Percentiles rank a stretch among this genome's conserved stretches.
phyloP scores from a whole-genome alignment of 805 yeast species.

The Candida andamanensis region DNA sequence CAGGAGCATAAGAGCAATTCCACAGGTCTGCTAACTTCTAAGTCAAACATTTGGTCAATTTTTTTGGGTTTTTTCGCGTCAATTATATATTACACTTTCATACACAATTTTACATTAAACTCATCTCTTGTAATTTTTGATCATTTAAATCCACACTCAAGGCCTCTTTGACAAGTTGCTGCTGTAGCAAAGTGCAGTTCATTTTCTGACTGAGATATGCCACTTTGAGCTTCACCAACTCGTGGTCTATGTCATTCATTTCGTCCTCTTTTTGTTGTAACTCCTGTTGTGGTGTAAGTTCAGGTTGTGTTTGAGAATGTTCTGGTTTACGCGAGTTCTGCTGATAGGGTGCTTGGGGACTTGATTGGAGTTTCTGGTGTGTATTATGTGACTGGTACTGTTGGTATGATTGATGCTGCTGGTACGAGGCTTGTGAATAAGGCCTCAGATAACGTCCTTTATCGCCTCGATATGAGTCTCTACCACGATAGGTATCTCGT shows the following conservation, averaged over 20 bases:
- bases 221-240: slow-evolving; percentile 2
- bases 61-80: neutral
- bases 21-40: slow-evolving; percentile 5
- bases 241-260: slow-evolving; percentile 2
- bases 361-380: neutral
- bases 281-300: neutral
- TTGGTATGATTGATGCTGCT: slow-evolving; percentile 1
- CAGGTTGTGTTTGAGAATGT: neutral
- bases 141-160: slow-evolving; percentile 33
- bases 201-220: neutral
- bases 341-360: neutral
- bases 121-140: slow-evolving; percentile 48
- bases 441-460: slow-evolving; percentile 4
- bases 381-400: slow-evolving; percentile 1
- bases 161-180: slow-evolving; percentile 26
- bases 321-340: neutral
- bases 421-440: neutral
- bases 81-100: neutral
- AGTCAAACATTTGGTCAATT: slow-evolving; percentile 1
- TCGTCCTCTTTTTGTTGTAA: slow-evolving; percentile 2
- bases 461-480: slow-evolving; percentile 16
- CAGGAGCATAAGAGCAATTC: slow-evolving; percentile 4
- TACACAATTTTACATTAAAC: slow-evolving; percentile 25
- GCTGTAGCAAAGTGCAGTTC: slow-evolving; percentile 8
- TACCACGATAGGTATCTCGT: too few relatives aligned